Conservation (phyloP, 179 eudicot genomes). For the Amaranthus tricolor region DNA sequence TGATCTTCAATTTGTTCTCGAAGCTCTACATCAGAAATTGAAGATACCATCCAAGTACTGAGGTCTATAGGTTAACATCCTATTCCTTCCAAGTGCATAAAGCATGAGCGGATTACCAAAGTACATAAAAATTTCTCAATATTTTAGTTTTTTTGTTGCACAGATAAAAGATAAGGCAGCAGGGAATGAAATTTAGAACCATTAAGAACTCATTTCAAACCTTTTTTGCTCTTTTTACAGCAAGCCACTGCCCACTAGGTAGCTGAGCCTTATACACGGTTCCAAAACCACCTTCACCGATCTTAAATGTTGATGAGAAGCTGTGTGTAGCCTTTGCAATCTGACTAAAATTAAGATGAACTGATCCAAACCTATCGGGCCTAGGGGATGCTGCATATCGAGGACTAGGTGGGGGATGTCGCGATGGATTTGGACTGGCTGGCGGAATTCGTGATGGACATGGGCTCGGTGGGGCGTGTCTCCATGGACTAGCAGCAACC, state of each 20-base stretch:
- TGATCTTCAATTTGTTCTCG: too few species aligned
- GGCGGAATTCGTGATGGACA: slow-evolving; percentile 48
- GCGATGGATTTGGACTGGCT: slow-evolving; percentile 50
- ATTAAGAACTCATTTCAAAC: slow-evolving; percentile 28
- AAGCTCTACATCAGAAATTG: too few species aligned
- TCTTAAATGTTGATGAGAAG: slow-evolving; percentile 58
- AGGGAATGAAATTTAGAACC: too few species aligned
- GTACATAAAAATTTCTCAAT: too few species aligned
- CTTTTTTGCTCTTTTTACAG: slow-evolving; percentile 94
- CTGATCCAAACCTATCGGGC: slow-evolving; percentile 60
- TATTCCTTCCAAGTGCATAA: too few species aligned
- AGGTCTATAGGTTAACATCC: too few species aligned
- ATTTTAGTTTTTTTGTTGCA: too few species aligned
- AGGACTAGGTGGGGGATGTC: slow-evolving; percentile 81
- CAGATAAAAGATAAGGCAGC: too few species aligned
- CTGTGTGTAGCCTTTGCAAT: slow-evolving; percentile 67
- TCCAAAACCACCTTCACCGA: slow-evolving; percentile 98
- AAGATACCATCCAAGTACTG: too few species aligned
- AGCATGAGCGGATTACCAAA: too few species aligned
- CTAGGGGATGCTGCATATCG: slow-evolving; percentile 68
- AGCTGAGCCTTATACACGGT: slow-evolving; percentile 82
- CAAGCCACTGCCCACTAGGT: slow-evolving; percentile 75
- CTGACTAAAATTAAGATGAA: slow-evolving; percentile 66
- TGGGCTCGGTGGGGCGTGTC: slow-evolving; percentile 60
- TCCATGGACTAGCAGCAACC: slow-evolving; percentile 48